Base-by-base conservation (phyloP, 306 rosid species). In the Dalbergia oliveri region DNA sequence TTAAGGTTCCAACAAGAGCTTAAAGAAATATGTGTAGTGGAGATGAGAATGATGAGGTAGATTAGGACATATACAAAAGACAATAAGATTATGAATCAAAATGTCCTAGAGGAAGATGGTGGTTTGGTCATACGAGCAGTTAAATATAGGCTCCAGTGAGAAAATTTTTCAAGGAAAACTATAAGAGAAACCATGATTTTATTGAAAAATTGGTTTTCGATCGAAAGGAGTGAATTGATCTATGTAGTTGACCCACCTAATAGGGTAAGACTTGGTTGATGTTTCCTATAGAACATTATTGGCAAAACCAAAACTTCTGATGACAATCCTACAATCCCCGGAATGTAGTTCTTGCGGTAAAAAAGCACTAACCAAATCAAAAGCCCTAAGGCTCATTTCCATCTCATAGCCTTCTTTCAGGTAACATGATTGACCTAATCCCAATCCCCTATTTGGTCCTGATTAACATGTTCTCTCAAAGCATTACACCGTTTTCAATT, bases 391-490 rank as follows among this genome's bases (percentile, higher is more conserved):
- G 14, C 37, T 44, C 37, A 18, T 66, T 31, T 78, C 68, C 3
- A 69, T 60, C 23, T 59, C 35, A 51, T 51, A 72, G 6, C 66
- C 19, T 35, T 63, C 66, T 7, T 8, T 50, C 23, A 31, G 50
- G 23, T 53, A 8, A 58, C 77, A 51, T 56, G 73, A 19, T 63
- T 71, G 49, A 60, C 66, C 13, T 63, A 65, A 66, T 45, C 60
- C 39, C 41, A 65, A 66, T 45, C 60, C 39, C 41, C n/a, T 15
- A 63, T 11, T 33, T 34, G 58, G 31, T 33, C 67, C 70, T 15
- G 35, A 72, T 35, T 14, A 66, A 44, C 34, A 83, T 21, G 5
- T 58, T 58, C 35, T 37, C 23, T 33, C 51, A 57, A 39, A 21
- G 21, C 47, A 51, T 34, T 23, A 67, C n/a, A 35, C 34, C 15